Percentiles rank a stretch among this genome's conserved stretches.
Conservation (phyloP, 306 rosid genomes). For the Rosa lucieae region DNA sequence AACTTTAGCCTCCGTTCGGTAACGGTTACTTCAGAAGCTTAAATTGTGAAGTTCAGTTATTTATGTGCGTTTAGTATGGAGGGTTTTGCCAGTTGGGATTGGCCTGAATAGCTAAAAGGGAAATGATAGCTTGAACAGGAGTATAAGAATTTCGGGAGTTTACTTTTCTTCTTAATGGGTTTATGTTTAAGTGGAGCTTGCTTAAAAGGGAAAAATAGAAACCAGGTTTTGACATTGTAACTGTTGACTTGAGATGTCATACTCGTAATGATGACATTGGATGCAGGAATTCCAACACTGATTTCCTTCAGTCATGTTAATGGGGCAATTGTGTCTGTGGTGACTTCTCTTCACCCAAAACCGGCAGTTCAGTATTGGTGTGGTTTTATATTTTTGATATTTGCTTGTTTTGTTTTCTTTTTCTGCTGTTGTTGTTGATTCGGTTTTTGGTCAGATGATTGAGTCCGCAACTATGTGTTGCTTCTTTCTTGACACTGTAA, state of each 20-base stretch:
- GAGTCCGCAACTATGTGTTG: neutral
- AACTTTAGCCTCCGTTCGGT: neutral
- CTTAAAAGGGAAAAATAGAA: neutral
- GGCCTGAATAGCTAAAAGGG: neutral
- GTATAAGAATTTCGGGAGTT: neutral
- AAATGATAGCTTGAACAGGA: neutral
- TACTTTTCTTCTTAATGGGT: neutral
- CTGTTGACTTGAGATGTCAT: neutral
- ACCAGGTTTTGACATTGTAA: neutral
- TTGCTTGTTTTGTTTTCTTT: neutral
- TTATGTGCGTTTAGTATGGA: neutral
- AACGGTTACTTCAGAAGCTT: neutral
- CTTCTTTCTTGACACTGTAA: neutral
- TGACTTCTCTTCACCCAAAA: neutral
- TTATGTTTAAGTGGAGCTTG: neutral
- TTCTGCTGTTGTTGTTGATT: neutral
- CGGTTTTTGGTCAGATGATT: neutral
- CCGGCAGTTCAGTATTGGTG: neutral
- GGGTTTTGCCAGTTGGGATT: neutral
- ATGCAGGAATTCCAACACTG: neutral
- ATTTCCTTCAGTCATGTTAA: neutral
- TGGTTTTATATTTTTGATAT: neutral
- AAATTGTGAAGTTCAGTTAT: neutral
- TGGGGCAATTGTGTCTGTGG: neutral
- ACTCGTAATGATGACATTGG: neutral